These are phyloP conservation scores for Vigna reflexopilosa DNA, from an alignment of 306 rosid genomes.

Conservation along the genomic window DNA sequence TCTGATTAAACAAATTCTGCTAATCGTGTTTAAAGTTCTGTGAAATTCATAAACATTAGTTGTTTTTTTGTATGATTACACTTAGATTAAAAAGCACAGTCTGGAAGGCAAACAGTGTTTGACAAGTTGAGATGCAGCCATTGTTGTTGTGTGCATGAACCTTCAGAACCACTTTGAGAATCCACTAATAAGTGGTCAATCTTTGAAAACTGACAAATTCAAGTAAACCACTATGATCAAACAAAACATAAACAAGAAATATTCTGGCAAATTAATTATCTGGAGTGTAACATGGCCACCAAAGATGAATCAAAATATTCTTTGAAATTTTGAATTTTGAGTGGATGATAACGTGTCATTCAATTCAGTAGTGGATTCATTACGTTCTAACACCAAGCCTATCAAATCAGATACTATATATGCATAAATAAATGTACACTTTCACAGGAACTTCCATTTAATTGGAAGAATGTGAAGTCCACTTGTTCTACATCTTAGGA, in stretches of 20 bases:
- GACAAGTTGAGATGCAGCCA: conserved; percentile 5
- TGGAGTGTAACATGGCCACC: conserved; percentile 15
- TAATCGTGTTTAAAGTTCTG: too few species aligned
- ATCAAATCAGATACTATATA: conserved; percentile 3
- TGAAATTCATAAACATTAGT: too few species aligned
- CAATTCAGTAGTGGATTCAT: conserved; percentile 26
- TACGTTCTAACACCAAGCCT: background rate
- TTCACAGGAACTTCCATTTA: conserved; percentile 24
- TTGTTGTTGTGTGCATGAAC: background rate
- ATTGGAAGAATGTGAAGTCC: background rate
- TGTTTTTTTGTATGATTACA: too few species aligned
- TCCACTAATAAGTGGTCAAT: conserved; percentile 25
- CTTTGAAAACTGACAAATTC: conserved; percentile 1
- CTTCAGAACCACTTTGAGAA: conserved; percentile 27
- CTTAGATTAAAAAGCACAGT: too few species aligned
- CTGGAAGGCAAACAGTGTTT: background rate
- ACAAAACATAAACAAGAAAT: background rate
- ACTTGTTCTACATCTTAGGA: too few species aligned
- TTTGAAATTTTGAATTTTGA: conserved; percentile 29
- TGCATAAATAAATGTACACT: background rate
- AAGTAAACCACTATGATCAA: conserved; percentile 25
- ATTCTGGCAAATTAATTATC: conserved; percentile 3
- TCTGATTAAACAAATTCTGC: too few species aligned
- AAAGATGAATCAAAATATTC: conserved; percentile 6
- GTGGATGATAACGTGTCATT: conserved; percentile 45